Evolutionary conservation across 1,139 yeast genomes (phyloP).

Genomic region (Chernovozyma aurita): DNA sequence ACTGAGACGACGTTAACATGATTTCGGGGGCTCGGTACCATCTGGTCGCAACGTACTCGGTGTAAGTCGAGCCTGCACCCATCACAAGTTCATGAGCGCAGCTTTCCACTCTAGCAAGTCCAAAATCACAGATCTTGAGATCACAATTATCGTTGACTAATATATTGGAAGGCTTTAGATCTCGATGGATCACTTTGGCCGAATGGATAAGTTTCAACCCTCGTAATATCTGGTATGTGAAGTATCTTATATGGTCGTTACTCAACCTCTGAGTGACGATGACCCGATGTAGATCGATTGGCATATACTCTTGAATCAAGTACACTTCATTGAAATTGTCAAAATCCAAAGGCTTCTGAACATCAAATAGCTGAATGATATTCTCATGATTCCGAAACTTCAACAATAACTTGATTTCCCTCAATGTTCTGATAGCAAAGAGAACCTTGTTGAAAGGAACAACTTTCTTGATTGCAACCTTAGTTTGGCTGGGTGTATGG

Average conservation of each 20-base stretch:
- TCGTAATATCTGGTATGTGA: conserved; percentile 58
- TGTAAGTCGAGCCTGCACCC: conserved; percentile 41
- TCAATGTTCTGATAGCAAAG: conserved; percentile 36
- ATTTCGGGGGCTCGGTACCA: conserved; percentile 83
- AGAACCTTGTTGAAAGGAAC: conserved; percentile 36
- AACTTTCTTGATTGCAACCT: conserved; percentile 42
- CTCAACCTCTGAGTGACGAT: conserved; percentile 49
- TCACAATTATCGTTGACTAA: conserved; percentile 33
- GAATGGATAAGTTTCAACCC: conserved; percentile 63
- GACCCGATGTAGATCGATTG: conserved; percentile 59
- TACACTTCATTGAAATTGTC: conserved; percentile 59
- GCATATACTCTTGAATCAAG: conserved; percentile 68
- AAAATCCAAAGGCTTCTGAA: conserved; percentile 32
- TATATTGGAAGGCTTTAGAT: conserved; percentile 36
- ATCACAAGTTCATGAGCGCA: conserved; percentile 20
- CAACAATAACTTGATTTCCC: conserved; percentile 35
- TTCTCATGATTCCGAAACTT: conserved; percentile 39
- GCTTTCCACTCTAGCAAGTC: conserved; percentile 44
- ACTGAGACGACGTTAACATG: conserved; percentile 65
- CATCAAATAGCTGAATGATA: conserved; percentile 33
- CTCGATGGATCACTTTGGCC: conserved; percentile 44
- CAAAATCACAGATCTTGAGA: conserved; percentile 52
- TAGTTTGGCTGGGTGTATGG: conserved; percentile 33
- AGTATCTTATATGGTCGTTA: conserved; percentile 67
- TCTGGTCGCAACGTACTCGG: conserved; percentile 75